Percentiles rank a stretch among this genome's conserved stretches.
These are phyloP conservation scores for Handroanthus guayacan DNA, from an alignment of 257 asterid genomes.

Conservation along the genomic window DNA sequence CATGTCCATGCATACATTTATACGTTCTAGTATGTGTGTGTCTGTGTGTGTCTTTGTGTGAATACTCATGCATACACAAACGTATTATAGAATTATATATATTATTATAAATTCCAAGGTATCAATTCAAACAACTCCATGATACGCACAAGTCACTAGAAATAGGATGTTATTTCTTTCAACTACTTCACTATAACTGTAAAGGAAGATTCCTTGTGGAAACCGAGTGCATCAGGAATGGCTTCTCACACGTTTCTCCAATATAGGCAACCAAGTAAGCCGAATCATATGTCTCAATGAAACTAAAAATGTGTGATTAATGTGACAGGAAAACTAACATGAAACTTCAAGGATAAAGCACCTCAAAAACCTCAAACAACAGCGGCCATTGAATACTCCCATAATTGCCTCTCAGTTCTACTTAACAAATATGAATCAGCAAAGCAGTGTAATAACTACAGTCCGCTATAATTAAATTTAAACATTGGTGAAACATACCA, in stretches of 20 bases:
- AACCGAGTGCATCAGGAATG: slow-evolving; percentile 1
- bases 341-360: background rate
- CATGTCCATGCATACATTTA: background rate
- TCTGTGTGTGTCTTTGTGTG: too few species aligned
- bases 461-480: background rate
- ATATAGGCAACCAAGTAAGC: background rate
- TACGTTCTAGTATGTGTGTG: background rate
- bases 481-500: background rate
- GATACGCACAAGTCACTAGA: too few species aligned
- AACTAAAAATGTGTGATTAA: background rate
- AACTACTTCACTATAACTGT: too few species aligned
- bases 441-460: slow-evolving; percentile 7
- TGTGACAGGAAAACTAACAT: too few species aligned
- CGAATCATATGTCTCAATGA: slow-evolving; percentile 8
- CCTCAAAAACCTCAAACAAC: background rate
- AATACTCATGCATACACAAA: too few species aligned
- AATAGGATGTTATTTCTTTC: too few species aligned
- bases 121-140: background rate
- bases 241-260: slow-evolving; percentile 7
- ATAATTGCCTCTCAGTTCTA: background rate
- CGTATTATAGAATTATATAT: too few species aligned
- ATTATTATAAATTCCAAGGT: background rate
- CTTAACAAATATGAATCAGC: background rate
- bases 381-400: background rate
- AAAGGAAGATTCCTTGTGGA: too few species aligned